These are phyloP conservation scores for Senna siamea DNA, from an alignment of 306 rosid genomes.

Conservation along the genomic window DNA sequence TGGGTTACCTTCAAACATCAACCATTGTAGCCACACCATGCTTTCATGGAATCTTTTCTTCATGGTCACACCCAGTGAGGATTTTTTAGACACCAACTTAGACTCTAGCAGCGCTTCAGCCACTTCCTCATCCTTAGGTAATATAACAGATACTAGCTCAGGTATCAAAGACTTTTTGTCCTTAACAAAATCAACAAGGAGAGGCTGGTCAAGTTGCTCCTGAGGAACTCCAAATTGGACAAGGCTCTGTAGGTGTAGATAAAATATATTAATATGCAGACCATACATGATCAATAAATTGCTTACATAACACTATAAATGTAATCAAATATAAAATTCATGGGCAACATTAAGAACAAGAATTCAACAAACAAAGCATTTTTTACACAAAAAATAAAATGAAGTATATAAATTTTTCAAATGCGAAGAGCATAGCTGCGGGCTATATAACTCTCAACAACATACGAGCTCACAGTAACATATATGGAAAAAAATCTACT, in stretches of 20 bases:
- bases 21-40: slow-evolving; percentile 88
- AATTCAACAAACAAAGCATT: neutral
- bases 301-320: neutral
- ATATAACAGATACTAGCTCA: slow-evolving; percentile 65
- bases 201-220: slow-evolving; percentile 60
- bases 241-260: slow-evolving; percentile 67
- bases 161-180: slow-evolving; percentile 48
- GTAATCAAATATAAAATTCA: neutral
- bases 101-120: slow-evolving; percentile 49
- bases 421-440: neutral
- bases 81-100: slow-evolving; percentile 45
- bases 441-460: neutral
- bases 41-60: slow-evolving; percentile 59
- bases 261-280: slow-evolving; percentile 35
- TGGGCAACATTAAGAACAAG: neutral
- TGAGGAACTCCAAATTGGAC: slow-evolving; percentile 64
- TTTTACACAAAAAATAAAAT: neutral
- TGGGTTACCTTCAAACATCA: slow-evolving; percentile 94
- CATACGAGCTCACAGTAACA: neutral
- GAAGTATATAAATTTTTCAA: neutral
- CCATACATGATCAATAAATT: slow-evolving; percentile 7
- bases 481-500: neutral
- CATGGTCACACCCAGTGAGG: slow-evolving; percentile 37
- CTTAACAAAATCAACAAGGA: slow-evolving; percentile 70
- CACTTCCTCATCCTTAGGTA: slow-evolving; percentile 73